Base-by-base conservation (phyloP, 1,139 yeast species). In the Nadsonia commutata region DNA sequence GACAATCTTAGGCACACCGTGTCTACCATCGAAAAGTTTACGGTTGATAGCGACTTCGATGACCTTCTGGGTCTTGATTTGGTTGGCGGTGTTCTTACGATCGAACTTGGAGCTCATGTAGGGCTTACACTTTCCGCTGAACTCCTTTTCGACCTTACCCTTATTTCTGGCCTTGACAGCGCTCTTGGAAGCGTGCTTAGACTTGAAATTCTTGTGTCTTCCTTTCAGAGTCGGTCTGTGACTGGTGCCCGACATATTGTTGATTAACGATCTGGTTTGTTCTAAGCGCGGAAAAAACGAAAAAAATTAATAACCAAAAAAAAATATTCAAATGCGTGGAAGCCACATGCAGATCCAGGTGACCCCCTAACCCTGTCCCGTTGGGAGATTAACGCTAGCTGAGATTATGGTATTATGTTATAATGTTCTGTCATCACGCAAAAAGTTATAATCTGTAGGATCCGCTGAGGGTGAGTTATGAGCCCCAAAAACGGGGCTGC, bases 131-230 rank as follows among this genome's bases (percentile, higher is more conserved):
- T 46, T 41, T 63, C 69, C 56, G 67, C 72, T 48, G 59, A 55
- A 20, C 67, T 75, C 63, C 56, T 80, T 82, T 57, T 88, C 97
- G 33, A 90, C 85, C 61, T 85, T 86, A 49, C 97, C 97, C 60
- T 88, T 88, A 53, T 68, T 69, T 48, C 74, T 70, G 50, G 83
- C 81, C 59, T 85, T 88, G 55, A 86, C 61, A 44, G 86, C 77
- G 45, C 95, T 84, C 58, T 90, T 90, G n/a, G 94, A 75, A 18
- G 95, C 76, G 67, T 90, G 97, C 57, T 78, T 80, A 6, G 94
- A 77, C 59, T 90, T 90, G 71, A 85, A 90, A 9, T 90, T 73
- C 65, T 90, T 90, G 56, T 88, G 95, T 44, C 78, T 78, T 60
- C 79, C 80, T 63, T 85, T 88, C 45, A 82, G 67, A 8, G 94